Conservation (phyloP, 176 grass and related monocot genomes). For the Oropetium thomaeum region DNA sequence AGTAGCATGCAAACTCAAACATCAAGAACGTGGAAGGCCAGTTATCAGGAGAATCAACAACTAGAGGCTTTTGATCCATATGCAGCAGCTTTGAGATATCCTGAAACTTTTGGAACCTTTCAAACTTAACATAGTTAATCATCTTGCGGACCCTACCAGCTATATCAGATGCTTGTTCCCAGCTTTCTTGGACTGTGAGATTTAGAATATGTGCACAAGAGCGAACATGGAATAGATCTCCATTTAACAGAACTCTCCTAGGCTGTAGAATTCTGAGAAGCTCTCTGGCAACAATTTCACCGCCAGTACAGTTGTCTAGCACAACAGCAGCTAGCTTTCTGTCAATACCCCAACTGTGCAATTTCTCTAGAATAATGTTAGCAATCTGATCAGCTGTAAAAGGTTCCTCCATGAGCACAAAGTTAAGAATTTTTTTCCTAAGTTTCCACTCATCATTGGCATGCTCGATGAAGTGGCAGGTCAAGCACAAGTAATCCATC, state of each 20-base stretch:
- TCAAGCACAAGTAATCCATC: conserved; percentile 79
- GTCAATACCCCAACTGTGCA: conserved; percentile 76
- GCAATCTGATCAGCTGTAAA: conserved; percentile 50
- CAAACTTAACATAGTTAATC: conserved; percentile 86
- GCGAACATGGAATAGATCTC: conserved; percentile 68
- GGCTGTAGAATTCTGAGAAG: conserved; percentile 62
- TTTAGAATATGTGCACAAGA: conserved; percentile 79
- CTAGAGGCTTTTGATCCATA: conserved; percentile 62
- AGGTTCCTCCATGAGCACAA: conserved; percentile 62
- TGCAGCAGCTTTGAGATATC: conserved; percentile 59
- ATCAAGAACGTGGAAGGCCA: conserved; percentile 81
- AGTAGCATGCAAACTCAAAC: conserved; percentile 91
- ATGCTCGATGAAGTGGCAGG: conserved; percentile 83
- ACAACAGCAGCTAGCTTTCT: conserved; percentile 65
- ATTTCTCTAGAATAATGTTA: conserved; percentile 66
- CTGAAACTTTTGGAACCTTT: conserved; percentile 72
- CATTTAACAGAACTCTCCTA: conserved; percentile 65
- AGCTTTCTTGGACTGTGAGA: conserved; percentile 77
- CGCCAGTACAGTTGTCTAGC: conserved; percentile 67
- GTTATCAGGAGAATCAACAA: conserved; percentile 78
- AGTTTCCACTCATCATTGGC: conserved; percentile 75
- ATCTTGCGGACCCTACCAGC: conserved; percentile 54
- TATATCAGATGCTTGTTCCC: conserved; percentile 67
- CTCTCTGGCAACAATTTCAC: conserved; percentile 68
- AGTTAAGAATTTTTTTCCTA: conserved; percentile 89